Evolutionary conservation across 257 asterid genomes (phyloP).

Genomic region (Fraxinus anomala): DNA sequence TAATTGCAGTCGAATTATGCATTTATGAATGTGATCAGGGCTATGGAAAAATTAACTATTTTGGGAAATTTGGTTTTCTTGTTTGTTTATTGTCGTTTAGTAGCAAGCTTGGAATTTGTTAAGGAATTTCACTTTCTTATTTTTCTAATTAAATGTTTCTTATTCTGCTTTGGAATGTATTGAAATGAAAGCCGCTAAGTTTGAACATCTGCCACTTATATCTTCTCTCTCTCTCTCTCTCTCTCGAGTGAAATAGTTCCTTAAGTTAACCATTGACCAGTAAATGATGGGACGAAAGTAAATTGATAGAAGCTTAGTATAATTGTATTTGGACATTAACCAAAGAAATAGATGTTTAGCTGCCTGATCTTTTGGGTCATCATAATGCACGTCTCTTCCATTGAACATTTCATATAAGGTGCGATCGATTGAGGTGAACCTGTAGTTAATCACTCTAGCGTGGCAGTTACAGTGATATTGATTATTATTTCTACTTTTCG

Average conservation of each 20-base stretch:
- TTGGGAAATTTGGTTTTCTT: slow-evolving; percentile 14
- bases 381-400: background rate
- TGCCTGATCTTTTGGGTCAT: background rate
- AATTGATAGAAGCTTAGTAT: slow-evolving; percentile 3
- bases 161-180: slow-evolving; percentile 13
- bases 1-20: slow-evolving; percentile 10
- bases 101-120: slow-evolving; percentile 12
- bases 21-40: slow-evolving; percentile 7
- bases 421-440: background rate
- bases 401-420: background rate
- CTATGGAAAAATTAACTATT: slow-evolving; percentile 6
- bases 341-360: background rate
- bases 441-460: background rate
- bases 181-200: background rate
- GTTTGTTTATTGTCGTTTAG: slow-evolving; percentile 21
- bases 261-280: slow-evolving; percentile 1
- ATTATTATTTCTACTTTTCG: background rate
- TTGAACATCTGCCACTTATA: background rate
- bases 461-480: background rate
- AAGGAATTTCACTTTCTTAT: background rate
- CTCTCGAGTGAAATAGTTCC: background rate
- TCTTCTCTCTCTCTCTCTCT: background rate
- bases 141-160: slow-evolving; percentile 1
- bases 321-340: background rate
- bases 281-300: background rate